Evolutionary conservation across 768 basidiomycete genomes (phyloP).

Genomic region (Amanita polypyramis): DNA sequence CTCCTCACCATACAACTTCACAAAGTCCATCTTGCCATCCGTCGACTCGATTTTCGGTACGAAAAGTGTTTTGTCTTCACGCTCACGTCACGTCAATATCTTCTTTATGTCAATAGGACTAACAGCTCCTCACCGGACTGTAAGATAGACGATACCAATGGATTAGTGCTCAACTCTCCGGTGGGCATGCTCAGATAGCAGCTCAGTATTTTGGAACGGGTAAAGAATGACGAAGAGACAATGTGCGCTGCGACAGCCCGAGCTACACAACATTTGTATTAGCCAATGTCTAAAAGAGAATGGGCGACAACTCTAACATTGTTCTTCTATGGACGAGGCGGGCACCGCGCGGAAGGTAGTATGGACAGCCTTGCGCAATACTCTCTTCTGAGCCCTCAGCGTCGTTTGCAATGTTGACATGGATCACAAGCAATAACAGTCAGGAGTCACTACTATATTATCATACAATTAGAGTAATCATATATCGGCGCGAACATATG

Average conservation of each 20-base stretch:
- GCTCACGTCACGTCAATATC: slow-evolving; percentile 1
- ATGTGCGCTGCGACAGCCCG: slow-evolving; percentile 36
- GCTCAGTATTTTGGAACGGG: slow-evolving; percentile 39
- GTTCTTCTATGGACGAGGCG: slow-evolving; percentile 35
- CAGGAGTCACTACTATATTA: not conserved
- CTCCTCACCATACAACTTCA: slow-evolving; percentile 45
- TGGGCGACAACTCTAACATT: slow-evolving; percentile 37
- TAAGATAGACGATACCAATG: slow-evolving; percentile 42
- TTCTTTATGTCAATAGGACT: not conserved
- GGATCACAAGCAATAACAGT: not conserved
- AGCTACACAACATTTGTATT: slow-evolving; percentile 21
- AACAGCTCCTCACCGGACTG: slow-evolving; percentile 31
- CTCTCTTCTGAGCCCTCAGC: slow-evolving; percentile 40
- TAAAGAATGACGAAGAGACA: slow-evolving; percentile 40
- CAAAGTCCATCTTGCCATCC: slow-evolving; percentile 51
- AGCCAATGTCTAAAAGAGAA: not conserved
- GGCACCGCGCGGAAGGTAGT: slow-evolving; percentile 35
- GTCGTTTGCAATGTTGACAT: slow-evolving; percentile 8
- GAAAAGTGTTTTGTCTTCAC: slow-evolving; percentile 57
- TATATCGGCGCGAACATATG: slow-evolving; percentile 2
- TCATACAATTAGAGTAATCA: slow-evolving; percentile 3
- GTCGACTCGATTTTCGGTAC: slow-evolving; percentile 52
- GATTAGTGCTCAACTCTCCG: slow-evolving; percentile 54
- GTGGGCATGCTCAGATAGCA: slow-evolving; percentile 78
- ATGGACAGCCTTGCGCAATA: slow-evolving; percentile 41